These are phyloP conservation scores for Colletotrichum eleusines DNA, from an alignment of 2,329 filamentous ascomycete genomes.

Conservation along the genomic window DNA sequence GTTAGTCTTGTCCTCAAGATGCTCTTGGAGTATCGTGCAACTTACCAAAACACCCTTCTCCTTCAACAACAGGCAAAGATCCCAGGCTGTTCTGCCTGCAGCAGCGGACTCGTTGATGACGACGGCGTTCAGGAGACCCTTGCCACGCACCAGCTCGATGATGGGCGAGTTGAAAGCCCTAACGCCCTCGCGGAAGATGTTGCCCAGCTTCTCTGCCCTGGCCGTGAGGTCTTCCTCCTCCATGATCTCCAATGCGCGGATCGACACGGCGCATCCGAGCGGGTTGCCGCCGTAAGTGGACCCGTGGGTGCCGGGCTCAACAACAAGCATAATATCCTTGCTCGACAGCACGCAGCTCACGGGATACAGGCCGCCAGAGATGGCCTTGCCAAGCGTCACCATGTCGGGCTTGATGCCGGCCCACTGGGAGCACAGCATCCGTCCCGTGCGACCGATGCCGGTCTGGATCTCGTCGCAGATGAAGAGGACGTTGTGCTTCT, in stretches of 20 bases:
- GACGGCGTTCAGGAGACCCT: constrained; percentile 94
- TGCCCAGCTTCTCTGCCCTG: constrained; percentile 79
- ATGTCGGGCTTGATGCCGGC: constrained; percentile 94
- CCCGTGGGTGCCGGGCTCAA: constrained; percentile 96
- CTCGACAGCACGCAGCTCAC: constrained; percentile 91
- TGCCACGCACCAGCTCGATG: constrained; percentile 86
- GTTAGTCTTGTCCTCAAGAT: constrained; percentile 37
- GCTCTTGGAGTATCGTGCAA: constrained; percentile 41
- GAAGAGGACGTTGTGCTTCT: constrained; percentile 93
- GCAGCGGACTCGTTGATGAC: constrained; percentile 93
- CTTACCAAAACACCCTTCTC: constrained; percentile 91
- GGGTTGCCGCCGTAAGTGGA: constrained; percentile 99
- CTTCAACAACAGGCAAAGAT: constrained; percentile 95
- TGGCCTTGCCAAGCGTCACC: constrained; percentile 95
- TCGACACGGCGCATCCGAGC: constrained; percentile 93
- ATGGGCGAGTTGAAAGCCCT: constrained; percentile 81
- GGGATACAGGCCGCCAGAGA: constrained; percentile 99
- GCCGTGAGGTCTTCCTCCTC: constrained; percentile 91
- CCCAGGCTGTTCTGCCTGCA: constrained; percentile 91
- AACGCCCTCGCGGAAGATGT: constrained; percentile 85
- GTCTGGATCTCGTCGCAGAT: constrained; percentile 99
- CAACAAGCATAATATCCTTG: constrained; percentile 93
- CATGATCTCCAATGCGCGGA: constrained; percentile 93
- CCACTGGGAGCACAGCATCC: constrained; percentile 95
- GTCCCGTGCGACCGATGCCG: constrained; percentile 93